Evolutionary conservation across 1,284 basidiomycete species (phyloP).

Genomic region (Grifola frondosa): DNA sequence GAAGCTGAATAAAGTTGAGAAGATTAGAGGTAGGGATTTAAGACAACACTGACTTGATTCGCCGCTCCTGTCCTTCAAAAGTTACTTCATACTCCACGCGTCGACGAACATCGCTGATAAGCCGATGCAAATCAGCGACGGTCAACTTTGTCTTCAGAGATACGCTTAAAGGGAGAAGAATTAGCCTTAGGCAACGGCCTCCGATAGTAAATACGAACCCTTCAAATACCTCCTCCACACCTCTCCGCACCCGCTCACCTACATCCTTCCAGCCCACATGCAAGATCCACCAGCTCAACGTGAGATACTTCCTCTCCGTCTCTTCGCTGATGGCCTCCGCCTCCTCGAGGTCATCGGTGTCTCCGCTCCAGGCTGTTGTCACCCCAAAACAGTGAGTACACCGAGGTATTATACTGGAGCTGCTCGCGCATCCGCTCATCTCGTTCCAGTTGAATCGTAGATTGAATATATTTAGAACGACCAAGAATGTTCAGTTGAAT

Average conservation of each 20-base stretch:
- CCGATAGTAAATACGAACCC: conserved; percentile 48
- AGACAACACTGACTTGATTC: conserved; percentile 47
- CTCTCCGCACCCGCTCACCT: conserved; percentile 66
- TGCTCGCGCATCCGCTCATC: conserved; percentile 58
- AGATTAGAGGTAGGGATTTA: neutral
- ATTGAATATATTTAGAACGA: conserved; percentile 77
- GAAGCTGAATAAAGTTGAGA: conserved; percentile 47
- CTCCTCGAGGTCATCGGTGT: conserved; percentile 33
- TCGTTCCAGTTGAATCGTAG: conserved; percentile 61
- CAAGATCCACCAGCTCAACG: conserved; percentile 88
- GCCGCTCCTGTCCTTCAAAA: conserved; percentile 58
- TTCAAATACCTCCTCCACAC: conserved; percentile 79
- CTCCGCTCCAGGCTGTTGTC: conserved; percentile 23
- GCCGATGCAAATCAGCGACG: conserved; percentile 62
- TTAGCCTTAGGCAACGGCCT: neutral
- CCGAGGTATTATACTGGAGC: conserved; percentile 40
- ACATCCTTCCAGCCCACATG: conserved; percentile 88
- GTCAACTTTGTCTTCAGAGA: conserved; percentile 77
- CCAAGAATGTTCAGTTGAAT: conserved; percentile 84
- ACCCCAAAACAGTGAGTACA: conserved; percentile 36
- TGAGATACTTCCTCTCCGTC: conserved; percentile 77
- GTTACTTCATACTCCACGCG: conserved; percentile 72
- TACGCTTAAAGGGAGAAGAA: conserved; percentile 46
- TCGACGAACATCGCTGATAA: conserved; percentile 70
- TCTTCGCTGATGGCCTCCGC: conserved; percentile 46